Conservation (phyloP, 192 early-diverging fungal species). For the Linnemannia hyalina region DNA sequence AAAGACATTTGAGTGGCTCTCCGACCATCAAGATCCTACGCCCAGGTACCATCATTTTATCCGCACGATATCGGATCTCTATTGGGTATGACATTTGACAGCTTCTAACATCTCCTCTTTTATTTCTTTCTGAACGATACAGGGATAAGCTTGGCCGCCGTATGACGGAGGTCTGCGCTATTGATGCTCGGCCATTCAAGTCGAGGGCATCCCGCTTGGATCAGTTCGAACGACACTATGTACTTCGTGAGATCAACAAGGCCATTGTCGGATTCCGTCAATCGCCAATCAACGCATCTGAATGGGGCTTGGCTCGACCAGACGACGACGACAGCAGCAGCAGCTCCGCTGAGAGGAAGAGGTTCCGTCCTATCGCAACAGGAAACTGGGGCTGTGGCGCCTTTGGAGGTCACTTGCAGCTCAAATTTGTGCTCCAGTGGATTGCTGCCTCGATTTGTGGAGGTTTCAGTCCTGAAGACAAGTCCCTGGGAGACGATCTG, state of each 20-base stretch:
- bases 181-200: constrained; percentile 49
- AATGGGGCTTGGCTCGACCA: constrained; percentile 31
- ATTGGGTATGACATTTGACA: not conserved
- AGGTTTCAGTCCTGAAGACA: not conserved
- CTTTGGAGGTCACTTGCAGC: constrained; percentile 52
- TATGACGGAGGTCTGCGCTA: constrained; percentile 42
- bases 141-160: constrained; percentile 47
- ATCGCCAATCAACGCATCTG: constrained; percentile 45
- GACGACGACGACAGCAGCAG: not conserved
- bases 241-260: constrained; percentile 52
- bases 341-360: too few species aligned
- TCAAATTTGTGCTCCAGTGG: constrained; percentile 56
- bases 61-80: not conserved
- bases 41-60: constrained; percentile 22
- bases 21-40: constrained; percentile 36
- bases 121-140: not conserved
- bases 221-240: constrained; percentile 33
- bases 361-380: constrained; percentile 41
- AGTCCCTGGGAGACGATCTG: constrained; percentile 22
- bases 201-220: constrained; percentile 40
- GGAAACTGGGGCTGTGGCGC: constrained; percentile 60
- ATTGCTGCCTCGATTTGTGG: constrained; percentile 45
- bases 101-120: not conserved
- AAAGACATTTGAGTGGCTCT: constrained; percentile 50
- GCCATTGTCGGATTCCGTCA: constrained; percentile 32